These are phyloP conservation scores for Suillus ampliporus DNA, from an alignment of 768 basidiomycete genomes.

Conservation along the genomic window DNA sequence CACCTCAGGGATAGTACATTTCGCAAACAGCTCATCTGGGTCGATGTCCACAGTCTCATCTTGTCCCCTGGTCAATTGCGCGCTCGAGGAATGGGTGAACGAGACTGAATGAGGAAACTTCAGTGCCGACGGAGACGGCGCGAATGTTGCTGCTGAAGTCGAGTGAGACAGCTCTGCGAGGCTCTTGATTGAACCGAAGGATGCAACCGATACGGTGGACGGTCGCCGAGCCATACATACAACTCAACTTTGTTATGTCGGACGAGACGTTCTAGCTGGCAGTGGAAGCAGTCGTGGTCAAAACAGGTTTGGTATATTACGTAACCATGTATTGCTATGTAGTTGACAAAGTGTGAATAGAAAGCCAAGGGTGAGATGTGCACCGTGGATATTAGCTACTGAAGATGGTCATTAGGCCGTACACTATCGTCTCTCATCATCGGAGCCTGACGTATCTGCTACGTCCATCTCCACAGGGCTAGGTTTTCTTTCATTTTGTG, in stretches of 20 bases:
- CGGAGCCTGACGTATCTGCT: constrained; percentile 22
- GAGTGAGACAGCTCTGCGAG: constrained; percentile 17
- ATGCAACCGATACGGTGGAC: constrained; percentile 39
- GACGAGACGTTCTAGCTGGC: constrained; percentile 7
- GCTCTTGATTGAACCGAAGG: constrained; percentile 27
- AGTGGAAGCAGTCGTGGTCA: not conserved
- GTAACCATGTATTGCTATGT: constrained; percentile 23
- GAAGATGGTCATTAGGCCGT: constrained; percentile 15
- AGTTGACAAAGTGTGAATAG: constrained; percentile 1
- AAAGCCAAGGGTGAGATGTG: not conserved
- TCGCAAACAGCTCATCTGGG: constrained; percentile 78
- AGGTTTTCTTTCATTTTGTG: constrained; percentile 37
- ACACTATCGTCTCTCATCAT: constrained; percentile 31
- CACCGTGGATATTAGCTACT: constrained; percentile 11
- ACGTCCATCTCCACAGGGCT: constrained; percentile 26
- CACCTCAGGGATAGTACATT: constrained; percentile 73
- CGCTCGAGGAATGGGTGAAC: constrained; percentile 15
- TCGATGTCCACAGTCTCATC: constrained; percentile 43
- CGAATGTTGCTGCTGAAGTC: constrained; percentile 8
- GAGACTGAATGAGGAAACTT: constrained; percentile 18
- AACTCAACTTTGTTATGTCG: not conserved
- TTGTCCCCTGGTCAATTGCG: constrained; percentile 21
- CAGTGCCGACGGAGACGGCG: constrained; percentile 15
- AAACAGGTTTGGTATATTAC: constrained; percentile 22
- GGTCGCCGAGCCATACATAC: constrained; percentile 46